Conservation (phyloP, 495 filamentous ascomycete species). For the Penicillium longicatenatum region DNA sequence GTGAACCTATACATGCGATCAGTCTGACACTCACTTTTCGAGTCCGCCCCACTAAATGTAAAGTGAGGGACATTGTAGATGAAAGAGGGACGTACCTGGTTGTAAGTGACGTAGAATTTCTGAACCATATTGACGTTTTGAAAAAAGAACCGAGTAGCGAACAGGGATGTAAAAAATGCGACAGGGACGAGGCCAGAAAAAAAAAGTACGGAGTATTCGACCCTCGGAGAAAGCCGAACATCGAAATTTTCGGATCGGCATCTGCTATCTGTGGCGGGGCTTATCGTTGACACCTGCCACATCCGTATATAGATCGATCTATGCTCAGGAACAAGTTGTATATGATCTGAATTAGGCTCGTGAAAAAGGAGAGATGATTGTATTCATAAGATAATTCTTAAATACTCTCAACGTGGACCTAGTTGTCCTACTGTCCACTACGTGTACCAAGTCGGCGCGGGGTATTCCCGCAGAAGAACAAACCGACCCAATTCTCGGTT, state of each 20-base stretch:
- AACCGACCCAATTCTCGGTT: constrained; percentile 58
- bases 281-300: constrained; percentile 18
- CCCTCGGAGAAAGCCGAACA: constrained; percentile 9
- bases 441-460: constrained; percentile 62
- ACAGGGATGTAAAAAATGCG: constrained; percentile 6
- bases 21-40: constrained; percentile 1
- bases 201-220: constrained; percentile 1
- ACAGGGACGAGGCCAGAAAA: not conserved
- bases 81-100: constrained; percentile 62
- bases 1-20: constrained; percentile 68
- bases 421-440: constrained; percentile 18
- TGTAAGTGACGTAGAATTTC: constrained; percentile 94
- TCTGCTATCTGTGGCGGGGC: constrained; percentile 19
- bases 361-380: not conserved
- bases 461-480: constrained; percentile 51
- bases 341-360: not conserved
- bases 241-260: constrained; percentile 22
- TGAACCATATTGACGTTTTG: constrained; percentile 65
- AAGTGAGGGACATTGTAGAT: constrained; percentile 3
- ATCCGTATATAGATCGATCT: not conserved
- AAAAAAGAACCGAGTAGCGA: not conserved
- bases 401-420: not conserved
- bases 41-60: not conserved
- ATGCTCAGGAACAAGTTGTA: not conserved
- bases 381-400: not conserved